Conservation (phyloP, 2,329 filamentous ascomycete genomes). For the Verticillium klebahnii region DNA sequence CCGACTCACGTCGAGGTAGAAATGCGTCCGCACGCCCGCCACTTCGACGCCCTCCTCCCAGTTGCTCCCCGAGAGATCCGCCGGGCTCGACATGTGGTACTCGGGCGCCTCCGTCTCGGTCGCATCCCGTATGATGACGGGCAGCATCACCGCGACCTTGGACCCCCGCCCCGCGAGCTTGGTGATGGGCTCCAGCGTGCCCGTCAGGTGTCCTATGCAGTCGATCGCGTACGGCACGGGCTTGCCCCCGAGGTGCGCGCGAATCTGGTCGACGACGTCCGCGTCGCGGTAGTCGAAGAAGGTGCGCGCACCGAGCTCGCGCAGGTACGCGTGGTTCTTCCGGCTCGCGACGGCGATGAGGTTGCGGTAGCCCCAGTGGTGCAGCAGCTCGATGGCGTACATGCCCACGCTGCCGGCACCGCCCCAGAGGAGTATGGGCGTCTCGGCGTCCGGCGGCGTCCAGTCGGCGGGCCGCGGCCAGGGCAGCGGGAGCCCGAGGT, state of each 20-base stretch:
- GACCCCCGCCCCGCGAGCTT: conserved; percentile 43
- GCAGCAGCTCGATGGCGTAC: conserved; percentile 44
- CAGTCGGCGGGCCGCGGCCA: conserved; percentile 48
- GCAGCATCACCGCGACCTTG: conserved; percentile 55
- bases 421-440: conserved; percentile 46
- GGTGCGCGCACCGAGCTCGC: conserved; percentile 34
- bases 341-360: conserved; percentile 43
- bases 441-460: conserved; percentile 26
- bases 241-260: conserved; percentile 17
- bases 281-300: conserved; percentile 43
- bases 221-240: conserved; percentile 44
- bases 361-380: conserved; percentile 46
- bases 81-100: conserved; percentile 49
- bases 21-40: conserved; percentile 51
- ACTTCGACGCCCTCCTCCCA: conserved; percentile 50
- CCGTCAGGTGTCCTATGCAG: conserved; percentile 46
- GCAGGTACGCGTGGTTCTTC: conserved; percentile 39
- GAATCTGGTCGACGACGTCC: conserved; percentile 29
- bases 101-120: conserved; percentile 40
- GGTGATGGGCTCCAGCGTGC: conserved; percentile 42
- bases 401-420: conserved; percentile 48
- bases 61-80: conserved; percentile 24
- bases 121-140: conserved; percentile 52
- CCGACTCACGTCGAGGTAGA: conserved; percentile 40
- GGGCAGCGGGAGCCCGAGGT: conserved; percentile 49